Base-by-base conservation (phyloP, 1,139 yeast genomes). In the Blastobotrys ciferrii region DNA sequence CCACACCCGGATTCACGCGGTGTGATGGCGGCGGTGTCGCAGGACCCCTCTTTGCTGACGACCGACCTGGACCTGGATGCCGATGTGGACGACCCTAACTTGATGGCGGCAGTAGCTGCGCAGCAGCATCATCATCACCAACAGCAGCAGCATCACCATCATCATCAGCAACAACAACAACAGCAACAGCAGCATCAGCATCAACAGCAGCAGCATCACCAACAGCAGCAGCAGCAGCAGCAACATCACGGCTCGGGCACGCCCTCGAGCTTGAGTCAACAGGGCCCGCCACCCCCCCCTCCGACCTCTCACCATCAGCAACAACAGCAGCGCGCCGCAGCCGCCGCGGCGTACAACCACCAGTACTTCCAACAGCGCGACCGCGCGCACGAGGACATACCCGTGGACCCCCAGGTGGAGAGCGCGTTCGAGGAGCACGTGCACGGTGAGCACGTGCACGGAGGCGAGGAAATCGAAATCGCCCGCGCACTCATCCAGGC, bases 401-500 rank as follows among this genome's bases (percentile, higher is more conserved):
- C 81, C 0, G 83, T 78, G 3, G 85, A 81, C 58, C 83, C 84
- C 0, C 81, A 77, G 50, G 83, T 81, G 2, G 81, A 76, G 4
- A 69, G 75, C 39, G 81, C 75, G 1, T 80, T 76, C 58, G 80
- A 73, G 45, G 63, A 63, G 13, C 79, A 76, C 50, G 72, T 64
- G 7, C 72, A 69, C 36, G 35, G 43, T 13, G 15, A 31, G 6
- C 32, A 36, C 20, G 41, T 20, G 15, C 36, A 32, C 12, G 54
- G 61, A 15, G 75, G 78, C 2, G 80, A 76, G 45, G 86, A 81
- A 55, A 77, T 81, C 32, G 85, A 81, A 47, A 82, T 82, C 54
- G 87, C 87, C 0, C 67, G 84, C 42, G 87, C 85, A 0, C 68
- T 82, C 57, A 80, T 81, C 43, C 83, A 80, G 54, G 84, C 84